Conservation (phyloP, 805 yeast genomes). For the Wickerhamomyces queroliae region DNA sequence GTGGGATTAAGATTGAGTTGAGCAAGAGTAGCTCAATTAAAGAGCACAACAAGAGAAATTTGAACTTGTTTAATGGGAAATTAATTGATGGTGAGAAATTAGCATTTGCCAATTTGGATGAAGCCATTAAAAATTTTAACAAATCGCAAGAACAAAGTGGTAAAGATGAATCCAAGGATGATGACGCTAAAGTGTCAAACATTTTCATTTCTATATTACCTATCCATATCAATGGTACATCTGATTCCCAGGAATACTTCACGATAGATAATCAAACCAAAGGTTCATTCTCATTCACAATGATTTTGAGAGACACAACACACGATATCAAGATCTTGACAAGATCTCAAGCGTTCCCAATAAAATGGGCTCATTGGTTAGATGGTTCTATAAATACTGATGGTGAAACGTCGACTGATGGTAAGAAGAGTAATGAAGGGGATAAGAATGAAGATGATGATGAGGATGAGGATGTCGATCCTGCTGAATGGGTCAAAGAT, state of each 20-base stretch:
- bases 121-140: conserved; percentile 45
- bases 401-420: conserved; percentile 13
- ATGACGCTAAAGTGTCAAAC: conserved; percentile 39
- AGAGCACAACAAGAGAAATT: conserved; percentile 29
- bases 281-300: conserved; percentile 66
- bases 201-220: conserved; percentile 71
- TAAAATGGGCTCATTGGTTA: conserved; percentile 93
- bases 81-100: conserved; percentile 82
- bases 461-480: conserved; percentile 53
- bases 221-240: conserved; percentile 25
- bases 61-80: conserved; percentile 74
- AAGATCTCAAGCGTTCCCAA: conserved; percentile 86
- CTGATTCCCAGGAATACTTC: conserved; percentile 16
- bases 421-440: conserved; percentile 27
- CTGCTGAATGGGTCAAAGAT: conserved; percentile 75
- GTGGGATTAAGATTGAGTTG: conserved; percentile 60
- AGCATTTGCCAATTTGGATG: conserved; percentile 80
- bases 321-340: conserved; percentile 70
- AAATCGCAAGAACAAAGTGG: conserved; percentile 23
- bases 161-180: conserved; percentile 15
- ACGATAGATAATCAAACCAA: conserved; percentile 33
- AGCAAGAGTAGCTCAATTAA: conserved; percentile 42
- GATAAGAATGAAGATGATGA: conserved; percentile 24
- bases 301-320: conserved; percentile 71
- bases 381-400: conserved; percentile 22